Conservation (phyloP, 257 asterid genomes). For the Solanum etuberosum region DNA sequence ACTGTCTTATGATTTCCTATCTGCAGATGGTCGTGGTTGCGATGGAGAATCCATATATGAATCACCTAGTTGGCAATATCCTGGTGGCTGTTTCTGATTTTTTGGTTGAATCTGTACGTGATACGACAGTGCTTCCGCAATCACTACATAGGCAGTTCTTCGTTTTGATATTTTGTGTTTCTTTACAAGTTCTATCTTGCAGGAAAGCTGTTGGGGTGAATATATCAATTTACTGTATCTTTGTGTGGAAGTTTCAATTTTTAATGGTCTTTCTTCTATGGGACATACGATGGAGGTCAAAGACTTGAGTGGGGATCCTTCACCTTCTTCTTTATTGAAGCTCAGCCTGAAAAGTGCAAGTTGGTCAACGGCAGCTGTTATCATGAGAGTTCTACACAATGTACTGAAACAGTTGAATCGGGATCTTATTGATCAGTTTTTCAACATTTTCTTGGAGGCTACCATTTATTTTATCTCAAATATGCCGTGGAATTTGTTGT, state of each 20-base stretch:
- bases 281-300: conserved; percentile 9
- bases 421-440: conserved; percentile 23
- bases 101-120: conserved; percentile 48
- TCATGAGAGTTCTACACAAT: conserved; percentile 44
- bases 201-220: conserved; percentile 53
- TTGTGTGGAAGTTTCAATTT: conserved; percentile 42
- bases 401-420: conserved; percentile 48
- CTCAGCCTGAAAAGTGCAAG: conserved; percentile 27
- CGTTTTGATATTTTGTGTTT: neutral
- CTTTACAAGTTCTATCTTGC: conserved; percentile 11
- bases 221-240: conserved; percentile 42
- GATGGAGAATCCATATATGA: conserved; percentile 38
- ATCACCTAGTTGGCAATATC: conserved; percentile 49
- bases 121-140: neutral
- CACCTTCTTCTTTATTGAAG: conserved; percentile 21
- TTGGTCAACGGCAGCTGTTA: conserved; percentile 39
- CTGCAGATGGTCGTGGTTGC: conserved; percentile 57
- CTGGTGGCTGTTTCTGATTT: conserved; percentile 58
- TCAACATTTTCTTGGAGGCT: conserved; percentile 31
- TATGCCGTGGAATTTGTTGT: conserved; percentile 39
- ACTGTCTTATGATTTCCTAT: neutral
- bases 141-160: neutral
- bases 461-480: conserved; percentile 30
- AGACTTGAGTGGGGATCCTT: conserved; percentile 10
- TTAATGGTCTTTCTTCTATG: conserved; percentile 15